Base-by-base conservation (phyloP, 768 basidiomycete species). In the Macrolepiota albuminosa region DNA sequence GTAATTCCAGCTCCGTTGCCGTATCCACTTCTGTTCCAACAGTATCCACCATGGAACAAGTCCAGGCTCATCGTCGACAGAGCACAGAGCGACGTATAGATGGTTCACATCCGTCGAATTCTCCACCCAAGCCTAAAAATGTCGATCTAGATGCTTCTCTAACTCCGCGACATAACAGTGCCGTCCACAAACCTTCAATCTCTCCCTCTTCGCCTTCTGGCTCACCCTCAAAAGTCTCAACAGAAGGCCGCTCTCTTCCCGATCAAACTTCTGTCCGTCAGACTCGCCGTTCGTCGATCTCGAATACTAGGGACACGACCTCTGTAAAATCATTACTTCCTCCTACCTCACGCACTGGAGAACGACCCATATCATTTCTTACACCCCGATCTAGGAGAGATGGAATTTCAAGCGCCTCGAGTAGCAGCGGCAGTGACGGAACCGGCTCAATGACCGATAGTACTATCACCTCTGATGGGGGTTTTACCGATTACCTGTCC, bases 401-500 rank as follows among this genome's bases (percentile, higher is more conserved):
- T 50, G 70, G 66, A 21, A 60, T 71, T 4, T 79, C 81, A 29
- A 79, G 76, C 63, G 79, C 84, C 60, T 84, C 86, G 8, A 83
- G 79, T 66, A 82, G 85, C 68, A 84, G 82, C 67, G 79, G 83
- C 54, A 84, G 86, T 66, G 82, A 84, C 64, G 84, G 87, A 26
- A 73, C 81, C 51, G 83, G 84, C 40, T 87, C 86, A 21, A 64
- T 84, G 68, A 85, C 87, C 3, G 88, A 89, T 69, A 84, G 84
- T 60, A 93, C 92, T 4, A 80, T 93, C 58, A 91, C 87, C 4
- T 92, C 91, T 9, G 91, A 93, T 64, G 91, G 91, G 13, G 90
- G 85, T 16, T 94, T 94, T 68, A 94, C 92, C 13, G 92, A 94
- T 70, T 94, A 94, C 70, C 74, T 93, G 34, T 93, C 91, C n/a